Evolutionary conservation across 2,329 filamentous ascomycete species (phyloP), one percentile per base, ranked within the genome.

Genomic region (Phialophora tarda): DNA sequence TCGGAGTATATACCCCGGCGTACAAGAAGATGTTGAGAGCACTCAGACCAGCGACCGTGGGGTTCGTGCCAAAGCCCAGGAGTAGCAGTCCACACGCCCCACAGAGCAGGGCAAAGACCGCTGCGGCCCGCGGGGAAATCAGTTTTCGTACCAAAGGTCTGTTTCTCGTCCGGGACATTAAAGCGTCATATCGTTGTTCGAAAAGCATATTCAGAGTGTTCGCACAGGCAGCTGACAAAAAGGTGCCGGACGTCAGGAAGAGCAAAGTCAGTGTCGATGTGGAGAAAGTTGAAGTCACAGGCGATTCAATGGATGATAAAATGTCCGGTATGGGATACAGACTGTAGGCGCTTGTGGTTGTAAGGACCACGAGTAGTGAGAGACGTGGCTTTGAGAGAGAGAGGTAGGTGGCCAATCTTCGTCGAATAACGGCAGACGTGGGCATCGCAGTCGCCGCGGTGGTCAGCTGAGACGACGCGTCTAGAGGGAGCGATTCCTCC

Each of bases 161-260:
- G 73, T 97, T 97, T 30, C 92, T 86, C 1, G 95, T 99, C n/a
- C 95, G 88, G 41, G 86, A 89, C 95, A 99, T 99, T 74, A 91
- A 88, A 54, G 93, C 92, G 78, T 99, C 95, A 75, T 93, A 93
- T 66, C 89, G 84, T 10, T 89, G 91, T 79, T 99, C 95, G 79
- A 97, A 93, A 65, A 97, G 88, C 95, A 99, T 99, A 79, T 99
- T 99, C 71, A 98, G 84, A 1, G 95, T 88, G 77, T 99, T 99
- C 51, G 95, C 95, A 66, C 91, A 92, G 51, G 93, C 92, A n/a
- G 88, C 91, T 77, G 92, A 95, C 23, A 97, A 84, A 4, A 93
- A 88, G 0, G 95, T 98, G 66, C 95, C 94, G 3, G 88, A 88
- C 0, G 94, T 97, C 59, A 99, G 88, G 82, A 97, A 98, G 59